Evolutionary conservation across 2,329 filamentous ascomycete genomes (phyloP).

Genomic region (Dothideomycetes sp.): DNA sequence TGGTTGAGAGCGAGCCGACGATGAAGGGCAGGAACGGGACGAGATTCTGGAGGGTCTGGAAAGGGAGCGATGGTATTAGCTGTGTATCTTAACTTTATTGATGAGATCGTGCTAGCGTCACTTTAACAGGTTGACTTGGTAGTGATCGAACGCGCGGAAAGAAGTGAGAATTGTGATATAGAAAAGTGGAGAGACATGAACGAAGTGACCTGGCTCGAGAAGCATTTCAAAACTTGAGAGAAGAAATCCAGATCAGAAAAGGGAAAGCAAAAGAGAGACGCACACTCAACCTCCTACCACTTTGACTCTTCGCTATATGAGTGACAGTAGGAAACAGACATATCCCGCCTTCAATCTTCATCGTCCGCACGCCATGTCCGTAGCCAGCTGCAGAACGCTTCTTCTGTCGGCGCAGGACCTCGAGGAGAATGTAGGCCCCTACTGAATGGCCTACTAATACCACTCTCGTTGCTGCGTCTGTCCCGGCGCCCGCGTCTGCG

Average conservation of each 20-base stretch:
- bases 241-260: neutral
- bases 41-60: no score
- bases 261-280: conserved; percentile 11
- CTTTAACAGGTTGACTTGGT: no score
- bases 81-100: no score
- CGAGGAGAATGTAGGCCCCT: conserved; percentile 34
- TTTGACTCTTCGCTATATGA: conserved; percentile 33
- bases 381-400: no score
- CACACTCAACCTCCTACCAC: conserved; percentile 29
- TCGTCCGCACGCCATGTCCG: neutral
- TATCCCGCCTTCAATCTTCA: conserved; percentile 20
- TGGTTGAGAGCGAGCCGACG: conserved; percentile 22
- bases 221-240: neutral
- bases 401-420: conserved; percentile 23
- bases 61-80: conserved; percentile 3
- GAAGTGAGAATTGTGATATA: neutral
- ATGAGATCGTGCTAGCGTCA: no score
- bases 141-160: no score
- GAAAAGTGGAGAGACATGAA: neutral
- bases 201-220: neutral
- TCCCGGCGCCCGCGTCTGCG: no score
- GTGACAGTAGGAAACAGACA: conserved; percentile 37
- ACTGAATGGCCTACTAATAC: conserved; percentile 37
- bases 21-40: conserved; percentile 6
- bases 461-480: conserved; percentile 12